phyloP scores from a whole-genome alignment of 805 yeast genomes.

The Sugiyamaella valdiviana region DNA sequence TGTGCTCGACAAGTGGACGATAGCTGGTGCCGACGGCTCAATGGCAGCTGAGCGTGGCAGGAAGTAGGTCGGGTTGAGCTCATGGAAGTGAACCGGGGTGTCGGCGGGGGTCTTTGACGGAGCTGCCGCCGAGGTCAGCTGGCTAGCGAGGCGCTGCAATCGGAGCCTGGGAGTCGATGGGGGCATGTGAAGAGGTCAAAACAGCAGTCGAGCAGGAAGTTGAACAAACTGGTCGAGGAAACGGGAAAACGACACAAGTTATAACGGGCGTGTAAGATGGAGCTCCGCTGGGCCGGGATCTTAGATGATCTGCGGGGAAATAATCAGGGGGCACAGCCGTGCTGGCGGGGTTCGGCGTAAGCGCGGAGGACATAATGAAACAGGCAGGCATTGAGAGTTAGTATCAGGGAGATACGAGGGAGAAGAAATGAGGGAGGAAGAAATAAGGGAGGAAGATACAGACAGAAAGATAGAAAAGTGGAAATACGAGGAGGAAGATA shows the following conservation, averaged over 20 bases:
- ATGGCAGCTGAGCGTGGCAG: constrained; percentile 32
- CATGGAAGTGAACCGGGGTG: constrained; percentile 23
- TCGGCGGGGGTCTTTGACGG: not conserved
- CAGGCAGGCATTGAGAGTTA: not conserved
- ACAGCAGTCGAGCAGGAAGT: too few species aligned
- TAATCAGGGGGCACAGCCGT: not conserved
- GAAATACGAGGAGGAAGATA: too few species aligned
- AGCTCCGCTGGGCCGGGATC: too few species aligned
- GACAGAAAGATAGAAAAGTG: too few species aligned
- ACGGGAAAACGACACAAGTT: not conserved
- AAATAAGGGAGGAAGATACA: too few species aligned
- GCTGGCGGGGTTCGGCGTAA: not conserved
- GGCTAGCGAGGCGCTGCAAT: constrained; percentile 2
- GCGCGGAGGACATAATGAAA: not conserved
- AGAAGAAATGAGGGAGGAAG: too few species aligned
- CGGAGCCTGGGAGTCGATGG: not conserved
- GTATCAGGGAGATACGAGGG: not conserved
- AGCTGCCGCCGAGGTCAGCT: constrained; percentile 1
- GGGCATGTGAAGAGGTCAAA: not conserved
- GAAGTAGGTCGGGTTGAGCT: constrained; percentile 32
- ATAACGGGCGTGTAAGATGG: too few species aligned
- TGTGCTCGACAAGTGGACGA: constrained; percentile 26
- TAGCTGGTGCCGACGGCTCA: constrained; percentile 32
- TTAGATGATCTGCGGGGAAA: too few species aligned
- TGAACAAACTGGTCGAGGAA: not conserved